phyloP scores from a whole-genome alignment of 495 filamentous ascomycete genomes.

The Xylaria curta region DNA sequence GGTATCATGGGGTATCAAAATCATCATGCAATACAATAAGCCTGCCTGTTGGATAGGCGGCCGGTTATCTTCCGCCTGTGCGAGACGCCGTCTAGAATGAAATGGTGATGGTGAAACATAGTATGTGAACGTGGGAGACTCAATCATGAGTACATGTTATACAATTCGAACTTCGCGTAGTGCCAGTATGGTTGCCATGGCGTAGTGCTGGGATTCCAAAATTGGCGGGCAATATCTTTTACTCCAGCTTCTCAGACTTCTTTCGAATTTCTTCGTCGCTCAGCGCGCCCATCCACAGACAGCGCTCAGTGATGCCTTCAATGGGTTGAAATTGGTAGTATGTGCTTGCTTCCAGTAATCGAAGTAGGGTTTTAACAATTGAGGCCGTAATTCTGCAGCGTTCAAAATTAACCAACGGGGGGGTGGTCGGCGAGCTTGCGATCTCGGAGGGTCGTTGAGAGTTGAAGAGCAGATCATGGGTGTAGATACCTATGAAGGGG shows the following conservation, averaged over 20 bases:
- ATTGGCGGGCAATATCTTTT: not conserved
- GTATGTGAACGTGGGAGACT: conserved; percentile 29
- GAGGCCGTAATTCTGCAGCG: conserved; percentile 85
- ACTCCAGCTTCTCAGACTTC: conserved; percentile 51
- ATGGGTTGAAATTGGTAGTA: conserved; percentile 86
- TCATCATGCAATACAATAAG: conserved; percentile 11
- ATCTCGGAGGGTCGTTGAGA: conserved; percentile 81
- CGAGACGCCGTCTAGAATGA: conserved; percentile 33
- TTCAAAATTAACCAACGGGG: conserved; percentile 93
- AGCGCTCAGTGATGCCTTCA: conserved; percentile 85
- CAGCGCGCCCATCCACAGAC: conserved; percentile 92
- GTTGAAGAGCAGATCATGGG: conserved; percentile 96
- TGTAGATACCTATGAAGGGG: conserved; percentile 94
- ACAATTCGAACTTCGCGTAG: conserved; percentile 28
- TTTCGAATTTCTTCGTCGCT: conserved; percentile 79
- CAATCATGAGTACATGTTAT: conserved; percentile 34
- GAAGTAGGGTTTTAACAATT: conserved; percentile 91
- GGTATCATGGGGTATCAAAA: conserved; percentile 29
- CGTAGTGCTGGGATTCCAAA: not conserved
- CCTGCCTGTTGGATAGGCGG: not conserved
- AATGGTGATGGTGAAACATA: conserved; percentile 34
- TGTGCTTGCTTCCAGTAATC: conserved; percentile 89
- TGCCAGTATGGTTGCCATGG: not conserved
- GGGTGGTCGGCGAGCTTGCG: conserved; percentile 67
- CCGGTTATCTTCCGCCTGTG: conserved; percentile 20